Evolutionary conservation across 306 rosid species (phyloP).

Genomic region (Castanopsis chinensis): DNA sequence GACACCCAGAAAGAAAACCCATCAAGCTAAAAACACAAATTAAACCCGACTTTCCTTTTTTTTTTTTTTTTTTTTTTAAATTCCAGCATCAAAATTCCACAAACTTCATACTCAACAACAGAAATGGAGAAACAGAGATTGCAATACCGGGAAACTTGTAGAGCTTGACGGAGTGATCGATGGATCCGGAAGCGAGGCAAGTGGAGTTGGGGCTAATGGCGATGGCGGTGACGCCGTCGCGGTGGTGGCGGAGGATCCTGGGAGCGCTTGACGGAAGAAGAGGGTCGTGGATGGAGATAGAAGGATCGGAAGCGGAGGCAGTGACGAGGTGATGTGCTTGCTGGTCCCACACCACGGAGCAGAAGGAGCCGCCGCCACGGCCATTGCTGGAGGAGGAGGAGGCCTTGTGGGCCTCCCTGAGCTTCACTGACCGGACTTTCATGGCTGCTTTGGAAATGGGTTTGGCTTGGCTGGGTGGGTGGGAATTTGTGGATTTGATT

Average conservation of each 20-base stretch:
- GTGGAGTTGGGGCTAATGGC: conserved; percentile 94
- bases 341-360: conserved; percentile 90
- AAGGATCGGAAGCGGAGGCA: conserved; percentile 64
- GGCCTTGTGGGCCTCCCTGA: conserved; percentile 71
- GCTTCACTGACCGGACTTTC: conserved; percentile 85
- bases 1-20: no score
- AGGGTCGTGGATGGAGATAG: conserved; percentile 73
- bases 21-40: no score
- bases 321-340: conserved; percentile 68
- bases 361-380: conserved; percentile 47
- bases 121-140: neutral
- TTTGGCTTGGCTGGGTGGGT: neutral
- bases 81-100: neutral
- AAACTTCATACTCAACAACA: neutral
- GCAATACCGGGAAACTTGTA: conserved; percentile 85
- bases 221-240: conserved; percentile 86
- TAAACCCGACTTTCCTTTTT: neutral
- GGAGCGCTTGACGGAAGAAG: conserved; percentile 62
- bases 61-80: neutral
- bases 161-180: conserved; percentile 91
- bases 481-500: neutral
- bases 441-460: conserved; percentile 26
- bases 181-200: conserved; percentile 92
- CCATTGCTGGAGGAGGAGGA: conserved; percentile 22
- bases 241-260: conserved; percentile 80